Conservation (phyloP, 2,329 filamentous ascomycete genomes). For the Talaromyces marneffei region DNA sequence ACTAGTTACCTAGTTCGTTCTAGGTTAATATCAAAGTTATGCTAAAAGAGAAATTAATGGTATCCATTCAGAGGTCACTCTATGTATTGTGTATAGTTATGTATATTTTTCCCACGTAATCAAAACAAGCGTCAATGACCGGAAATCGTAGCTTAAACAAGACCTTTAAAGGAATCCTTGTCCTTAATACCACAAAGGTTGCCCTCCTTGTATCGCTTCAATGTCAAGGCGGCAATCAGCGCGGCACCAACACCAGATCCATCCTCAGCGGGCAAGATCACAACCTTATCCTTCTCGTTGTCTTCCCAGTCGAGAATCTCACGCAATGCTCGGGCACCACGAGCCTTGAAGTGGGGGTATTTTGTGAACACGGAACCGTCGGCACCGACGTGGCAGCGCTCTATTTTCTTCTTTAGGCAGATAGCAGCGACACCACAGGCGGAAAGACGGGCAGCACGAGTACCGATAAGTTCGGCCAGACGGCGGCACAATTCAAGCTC, state of each 20-base stretch:
- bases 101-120: neutral
- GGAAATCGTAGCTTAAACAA: neutral
- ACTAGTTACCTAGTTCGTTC: too few species aligned
- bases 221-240: constrained; percentile 71
- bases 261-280: constrained; percentile 86
- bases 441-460: constrained; percentile 84
- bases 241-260: constrained; percentile 96
- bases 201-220: constrained; percentile 57
- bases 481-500: constrained; percentile 88
- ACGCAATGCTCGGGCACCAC: constrained; percentile 79
- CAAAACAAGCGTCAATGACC: neutral
- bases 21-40: too few species aligned
- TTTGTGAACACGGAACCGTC: constrained; percentile 99
- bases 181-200: constrained; percentile 55
- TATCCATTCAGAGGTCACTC: neutral
- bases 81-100: constrained; percentile 1
- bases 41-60: neutral
- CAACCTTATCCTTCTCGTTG: constrained; percentile 79
- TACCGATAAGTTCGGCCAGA: constrained; percentile 88
- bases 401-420: constrained; percentile 89
- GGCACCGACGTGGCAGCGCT: constrained; percentile 86
- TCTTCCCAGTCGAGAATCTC: constrained; percentile 94
- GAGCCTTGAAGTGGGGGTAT: constrained; percentile 95
- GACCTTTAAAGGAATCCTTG: constrained; percentile 30
- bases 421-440: constrained; percentile 94